Conservation (phyloP, 2,329 filamentous ascomycete species). For the Talaromyces sp. region DNA sequence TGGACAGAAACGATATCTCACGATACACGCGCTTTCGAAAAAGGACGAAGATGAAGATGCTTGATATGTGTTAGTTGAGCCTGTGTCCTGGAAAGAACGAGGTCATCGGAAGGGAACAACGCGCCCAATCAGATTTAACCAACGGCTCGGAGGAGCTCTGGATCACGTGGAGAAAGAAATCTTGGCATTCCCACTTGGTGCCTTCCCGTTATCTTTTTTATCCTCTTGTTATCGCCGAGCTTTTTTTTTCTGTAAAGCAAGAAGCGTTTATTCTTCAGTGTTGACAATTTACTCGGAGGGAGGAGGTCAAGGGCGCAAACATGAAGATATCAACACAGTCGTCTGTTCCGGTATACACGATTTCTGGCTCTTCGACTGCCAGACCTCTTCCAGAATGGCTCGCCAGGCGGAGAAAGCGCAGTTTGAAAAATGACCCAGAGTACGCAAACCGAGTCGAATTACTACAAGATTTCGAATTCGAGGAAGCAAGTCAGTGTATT, state of each 20-base stretch:
- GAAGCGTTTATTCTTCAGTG: background rate
- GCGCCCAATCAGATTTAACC: slow-evolving; percentile 14
- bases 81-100: background rate
- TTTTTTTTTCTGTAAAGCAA: background rate
- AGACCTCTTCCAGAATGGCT: slow-evolving; percentile 94
- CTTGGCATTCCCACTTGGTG: slow-evolving; percentile 11
- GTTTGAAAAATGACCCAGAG: slow-evolving; percentile 84
- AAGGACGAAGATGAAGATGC: background rate
- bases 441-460: slow-evolving; percentile 92
- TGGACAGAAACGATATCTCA: background rate
- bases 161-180: slow-evolving; percentile 16
- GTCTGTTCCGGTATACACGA: slow-evolving; percentile 85
- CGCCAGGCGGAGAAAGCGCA: slow-evolving; percentile 79
- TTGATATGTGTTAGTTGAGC: background rate
- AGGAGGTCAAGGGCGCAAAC: slow-evolving; percentile 14
- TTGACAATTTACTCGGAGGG: background rate
- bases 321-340: slow-evolving; percentile 61
- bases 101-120: slow-evolving; percentile 11
- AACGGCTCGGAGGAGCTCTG: slow-evolving; percentile 9
- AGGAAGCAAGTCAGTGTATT: slow-evolving; percentile 88
- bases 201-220: slow-evolving; percentile 19
- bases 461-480: slow-evolving; percentile 95
- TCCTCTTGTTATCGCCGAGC: slow-evolving; percentile 12
- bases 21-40: background rate
- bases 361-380: slow-evolving; percentile 83